Evolutionary conservation across 2,329 filamentous ascomycete genomes (phyloP), one percentile per base, ranked within the genome.

Genomic region (Aspergillus eucalypticola): DNA sequence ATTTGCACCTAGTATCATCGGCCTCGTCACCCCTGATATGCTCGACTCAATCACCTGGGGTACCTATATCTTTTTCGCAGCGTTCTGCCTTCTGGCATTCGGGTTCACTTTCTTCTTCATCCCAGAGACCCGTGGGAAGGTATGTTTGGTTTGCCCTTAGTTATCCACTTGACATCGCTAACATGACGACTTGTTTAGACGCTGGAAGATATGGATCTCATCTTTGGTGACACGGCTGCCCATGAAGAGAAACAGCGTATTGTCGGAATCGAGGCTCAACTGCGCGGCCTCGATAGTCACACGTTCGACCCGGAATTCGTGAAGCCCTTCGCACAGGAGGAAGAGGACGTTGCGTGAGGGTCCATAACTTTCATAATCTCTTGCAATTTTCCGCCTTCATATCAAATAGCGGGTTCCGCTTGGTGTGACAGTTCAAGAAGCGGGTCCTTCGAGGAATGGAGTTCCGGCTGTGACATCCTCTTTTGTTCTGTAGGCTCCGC

Each of bases 171-270:
- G 17, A 29, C n/a, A 17, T n/a, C 52, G 25, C 55, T 61, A 50
- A 62, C 8, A 38, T 27, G 15, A 10, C 15, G 23, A 38, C 54
- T 1, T 3, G 42, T 27, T 11, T 39, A 75, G 65, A 85, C 79
- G 5, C 77, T 87, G 11, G 84, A 86, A 68, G 79, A 86, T 60
- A 84, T 86, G 78, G 83, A 86, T 48, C 75, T 76, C 39, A 76
- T 78, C 35, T 79, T 79, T 57, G 74, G 75, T 2, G 77, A 79
- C 52, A 76, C 70, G 1, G 68, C 67, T 15, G 74, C 73, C 1
- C 69, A 77, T 27, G 71, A 77, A 61, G 76, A 78, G 57, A 74
- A 76, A 62, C 64, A 72, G 56, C 71, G 75, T 27, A 76, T 77
- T 52, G 71, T 73, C 46, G 70, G 72, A 17, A 77, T 78, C 13